Percentiles rank a stretch among this genome's conserved stretches.
Evolutionary conservation across 139 green algal genomes (phyloP).

Genomic region (Zygnema circumcarinatum): DNA sequence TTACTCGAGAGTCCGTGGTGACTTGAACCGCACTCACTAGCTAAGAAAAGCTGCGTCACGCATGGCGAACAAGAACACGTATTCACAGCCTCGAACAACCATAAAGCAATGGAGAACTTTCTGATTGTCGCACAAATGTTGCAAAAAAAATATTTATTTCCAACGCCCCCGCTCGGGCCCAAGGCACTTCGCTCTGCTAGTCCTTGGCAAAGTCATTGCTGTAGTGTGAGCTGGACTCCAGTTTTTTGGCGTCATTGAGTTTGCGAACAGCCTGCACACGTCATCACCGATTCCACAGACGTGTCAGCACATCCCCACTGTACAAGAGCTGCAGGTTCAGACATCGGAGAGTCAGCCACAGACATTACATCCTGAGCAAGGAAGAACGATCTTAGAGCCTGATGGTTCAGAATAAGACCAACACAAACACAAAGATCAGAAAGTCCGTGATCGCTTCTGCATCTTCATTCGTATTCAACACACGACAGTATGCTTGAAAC

Average conservation of each 20-base stretch:
- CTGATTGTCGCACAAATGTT: neutral
- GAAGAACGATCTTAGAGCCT: neutral
- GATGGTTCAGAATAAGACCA: no score
- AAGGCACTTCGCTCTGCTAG: neutral
- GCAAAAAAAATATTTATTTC: neutral
- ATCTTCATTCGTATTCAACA: no score
- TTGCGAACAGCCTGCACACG: constrained; percentile 84
- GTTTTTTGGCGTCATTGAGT: constrained; percentile 97
- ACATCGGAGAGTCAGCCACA: neutral
- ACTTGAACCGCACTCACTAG: neutral
- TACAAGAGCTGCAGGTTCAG: neutral
- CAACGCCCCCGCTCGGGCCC: neutral
- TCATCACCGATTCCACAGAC: neutral
- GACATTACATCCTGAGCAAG: no score
- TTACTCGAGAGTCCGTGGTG: neutral
- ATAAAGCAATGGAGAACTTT: neutral
- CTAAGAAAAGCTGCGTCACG: no score
- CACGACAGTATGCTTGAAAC: no score
- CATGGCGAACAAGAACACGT: no score
- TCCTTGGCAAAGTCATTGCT: constrained; percentile 61
- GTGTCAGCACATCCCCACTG: neutral
- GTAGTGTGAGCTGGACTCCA: constrained; percentile 77
- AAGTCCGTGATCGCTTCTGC: no score
- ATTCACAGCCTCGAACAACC: no score
- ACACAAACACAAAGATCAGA: no score